Conservation (phyloP, 345 rosid genomes). For the Euphorbia lathyris region DNA sequence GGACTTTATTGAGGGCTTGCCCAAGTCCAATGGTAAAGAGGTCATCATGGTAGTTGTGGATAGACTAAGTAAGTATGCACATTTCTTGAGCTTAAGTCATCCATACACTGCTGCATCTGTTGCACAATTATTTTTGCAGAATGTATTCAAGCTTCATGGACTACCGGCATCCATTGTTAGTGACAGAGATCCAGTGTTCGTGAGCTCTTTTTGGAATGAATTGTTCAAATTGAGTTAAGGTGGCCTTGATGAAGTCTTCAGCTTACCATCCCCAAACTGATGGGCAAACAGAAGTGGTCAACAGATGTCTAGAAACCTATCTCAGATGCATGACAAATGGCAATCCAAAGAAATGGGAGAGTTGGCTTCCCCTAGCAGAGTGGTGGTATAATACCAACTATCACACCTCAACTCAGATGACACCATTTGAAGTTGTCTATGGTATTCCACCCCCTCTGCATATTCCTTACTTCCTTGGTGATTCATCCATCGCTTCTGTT, state of each 20-base stretch:
- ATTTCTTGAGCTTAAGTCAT: too few relatives aligned
- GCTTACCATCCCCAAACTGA: not conserved
- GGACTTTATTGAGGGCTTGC: not conserved
- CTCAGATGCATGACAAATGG: not conserved
- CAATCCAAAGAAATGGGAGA: not conserved
- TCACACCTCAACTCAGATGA: too few relatives aligned
- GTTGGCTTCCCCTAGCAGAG: not conserved
- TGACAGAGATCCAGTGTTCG: not conserved
- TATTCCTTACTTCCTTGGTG: too few relatives aligned
- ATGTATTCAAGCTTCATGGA: not conserved
- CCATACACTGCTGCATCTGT: not conserved
- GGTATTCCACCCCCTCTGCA: too few relatives aligned
- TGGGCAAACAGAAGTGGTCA: not conserved
- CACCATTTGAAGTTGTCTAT: too few relatives aligned
- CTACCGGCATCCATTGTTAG: not conserved
- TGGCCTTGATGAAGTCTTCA: not conserved
- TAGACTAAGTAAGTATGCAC: too few relatives aligned
- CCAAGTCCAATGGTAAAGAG: not conserved
- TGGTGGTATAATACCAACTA: not conserved
- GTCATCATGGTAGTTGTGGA: not conserved
- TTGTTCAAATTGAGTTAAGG: not conserved
- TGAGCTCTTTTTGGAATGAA: not conserved
- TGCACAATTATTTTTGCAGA: not conserved
- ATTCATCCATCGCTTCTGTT: too few relatives aligned
- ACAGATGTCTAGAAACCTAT: not conserved